Percentiles rank a stretch among this genome's conserved stretches.
These are phyloP conservation scores for Flaveria bidentis DNA, from an alignment of 129 eudicot genomes.

Conservation along the genomic window DNA sequence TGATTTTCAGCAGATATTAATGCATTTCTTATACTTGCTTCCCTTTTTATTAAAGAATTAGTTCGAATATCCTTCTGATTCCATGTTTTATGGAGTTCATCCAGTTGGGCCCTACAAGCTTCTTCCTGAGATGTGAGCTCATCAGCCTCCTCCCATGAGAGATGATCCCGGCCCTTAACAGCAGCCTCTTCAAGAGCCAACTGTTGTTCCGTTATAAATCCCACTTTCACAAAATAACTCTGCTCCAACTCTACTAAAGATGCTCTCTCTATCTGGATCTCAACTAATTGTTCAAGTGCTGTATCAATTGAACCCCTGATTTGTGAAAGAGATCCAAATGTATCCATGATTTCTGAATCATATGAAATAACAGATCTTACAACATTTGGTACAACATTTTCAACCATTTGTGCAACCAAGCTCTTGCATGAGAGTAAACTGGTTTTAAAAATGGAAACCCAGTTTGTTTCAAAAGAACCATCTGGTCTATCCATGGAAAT, in stretches of 20 bases:
- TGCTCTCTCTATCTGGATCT: conserved; percentile 78
- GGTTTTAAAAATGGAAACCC: conserved; percentile 76
- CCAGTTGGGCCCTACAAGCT: conserved; percentile 88
- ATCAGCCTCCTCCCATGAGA: conserved; percentile 99
- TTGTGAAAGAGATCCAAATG: conserved; percentile 85
- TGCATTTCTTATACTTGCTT: conserved; percentile 54
- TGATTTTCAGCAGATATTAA: conserved; percentile 61
- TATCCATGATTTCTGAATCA: conserved; percentile 86
- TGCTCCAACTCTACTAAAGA: conserved; percentile 78
- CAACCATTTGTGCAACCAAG: conserved; percentile 64
- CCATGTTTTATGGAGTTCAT: conserved; percentile 87
- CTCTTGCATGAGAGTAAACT: conserved; percentile 60
- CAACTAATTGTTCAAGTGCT: conserved; percentile 84
- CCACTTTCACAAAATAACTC: conserved; percentile 85
- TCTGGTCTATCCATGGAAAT: conserved; percentile 29
- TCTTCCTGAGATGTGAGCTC: conserved; percentile 99
- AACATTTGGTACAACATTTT: conserved; percentile 64
- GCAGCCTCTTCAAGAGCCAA: conserved; percentile 98
- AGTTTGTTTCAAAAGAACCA: conserved; percentile 40
- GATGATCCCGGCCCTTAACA: conserved; percentile 84
- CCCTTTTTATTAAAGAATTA: conserved; percentile 63
- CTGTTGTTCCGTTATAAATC: conserved; percentile 85
- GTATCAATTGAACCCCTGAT: conserved; percentile 83
- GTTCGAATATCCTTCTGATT: conserved; percentile 75
- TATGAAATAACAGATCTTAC: conserved; percentile 62